phyloP scores from a whole-genome alignment of 768 basidiomycete genomes.

The Ramaria rubella region DNA sequence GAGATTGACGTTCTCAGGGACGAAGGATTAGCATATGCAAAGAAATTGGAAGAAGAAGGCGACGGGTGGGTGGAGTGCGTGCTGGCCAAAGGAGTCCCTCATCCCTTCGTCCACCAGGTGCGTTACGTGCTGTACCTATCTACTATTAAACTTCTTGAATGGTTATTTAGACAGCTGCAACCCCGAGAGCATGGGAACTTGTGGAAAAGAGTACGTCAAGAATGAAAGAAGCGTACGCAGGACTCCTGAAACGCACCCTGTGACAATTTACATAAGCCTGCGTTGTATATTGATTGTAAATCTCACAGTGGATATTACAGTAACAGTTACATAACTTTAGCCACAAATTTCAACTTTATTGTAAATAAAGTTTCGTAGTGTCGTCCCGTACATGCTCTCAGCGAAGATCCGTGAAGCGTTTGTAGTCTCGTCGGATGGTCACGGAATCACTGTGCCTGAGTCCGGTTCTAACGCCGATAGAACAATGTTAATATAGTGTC shows the following conservation, averaged over 20 bases:
- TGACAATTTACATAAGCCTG: not conserved
- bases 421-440: too few species aligned
- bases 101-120: constrained; percentile 10
- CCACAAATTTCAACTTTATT: too few species aligned
- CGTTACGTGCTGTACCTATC: not conserved
- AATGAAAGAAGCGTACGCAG: constrained; percentile 10
- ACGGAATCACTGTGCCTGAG: too few species aligned
- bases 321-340: too few species aligned
- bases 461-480: too few species aligned
- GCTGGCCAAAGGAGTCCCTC: constrained; percentile 8
- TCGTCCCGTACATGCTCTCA: too few species aligned
- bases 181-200: constrained; percentile 1
- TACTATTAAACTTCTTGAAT: not conserved
- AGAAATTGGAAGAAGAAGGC: constrained; percentile 7
- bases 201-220: constrained; percentile 4
- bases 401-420: too few species aligned
- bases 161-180: constrained; percentile 6
- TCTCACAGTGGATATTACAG: too few species aligned
- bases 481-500: too few species aligned
- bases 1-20: constrained; percentile 10
- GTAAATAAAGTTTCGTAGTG: too few species aligned
- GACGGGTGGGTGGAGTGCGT: constrained; percentile 12
- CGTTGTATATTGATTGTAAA: not conserved
- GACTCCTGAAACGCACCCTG: not conserved
- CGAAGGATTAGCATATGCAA: constrained; percentile 7